Conservation (phyloP, 345 rosid species). For the Zanthoxylum bungeanum region DNA sequence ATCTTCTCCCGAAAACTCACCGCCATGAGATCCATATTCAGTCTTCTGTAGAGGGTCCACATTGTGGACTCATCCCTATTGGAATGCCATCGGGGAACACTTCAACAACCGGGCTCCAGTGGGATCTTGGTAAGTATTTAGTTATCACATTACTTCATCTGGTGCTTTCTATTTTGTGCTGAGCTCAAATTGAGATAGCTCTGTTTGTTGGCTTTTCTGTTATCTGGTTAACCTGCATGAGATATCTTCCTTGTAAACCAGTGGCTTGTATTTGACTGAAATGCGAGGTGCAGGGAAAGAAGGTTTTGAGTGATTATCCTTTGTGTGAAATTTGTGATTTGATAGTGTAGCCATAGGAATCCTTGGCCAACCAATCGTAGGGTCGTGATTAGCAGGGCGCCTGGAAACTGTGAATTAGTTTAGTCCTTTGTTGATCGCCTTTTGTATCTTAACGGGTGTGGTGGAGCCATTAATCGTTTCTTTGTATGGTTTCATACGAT, state of each 20-base stretch:
- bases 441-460: neutral
- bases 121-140: conserved; percentile 80
- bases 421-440: neutral
- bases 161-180: neutral
- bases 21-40: conserved; percentile 60
- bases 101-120: conserved; percentile 80
- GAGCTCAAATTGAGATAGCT: neutral
- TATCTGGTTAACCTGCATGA: neutral
- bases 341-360: neutral
- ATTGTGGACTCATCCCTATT: conserved; percentile 88
- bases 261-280: conserved; percentile 4
- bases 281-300: neutral
- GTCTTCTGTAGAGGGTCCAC: conserved; percentile 69
- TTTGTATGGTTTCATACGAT: neutral
- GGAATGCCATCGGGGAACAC: conserved; percentile 67
- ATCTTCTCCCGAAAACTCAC: conserved; percentile 70
- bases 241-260: neutral
- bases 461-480: neutral
- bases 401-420: neutral
- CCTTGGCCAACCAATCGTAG: neutral
- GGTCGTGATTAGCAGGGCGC: neutral
- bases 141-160: neutral
- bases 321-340: neutral
- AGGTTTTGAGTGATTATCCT: neutral
- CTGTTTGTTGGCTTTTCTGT: neutral